Evolutionary conservation across 768 basidiomycete genomes (phyloP).

Genomic region (Daedaleopsis nitida): DNA sequence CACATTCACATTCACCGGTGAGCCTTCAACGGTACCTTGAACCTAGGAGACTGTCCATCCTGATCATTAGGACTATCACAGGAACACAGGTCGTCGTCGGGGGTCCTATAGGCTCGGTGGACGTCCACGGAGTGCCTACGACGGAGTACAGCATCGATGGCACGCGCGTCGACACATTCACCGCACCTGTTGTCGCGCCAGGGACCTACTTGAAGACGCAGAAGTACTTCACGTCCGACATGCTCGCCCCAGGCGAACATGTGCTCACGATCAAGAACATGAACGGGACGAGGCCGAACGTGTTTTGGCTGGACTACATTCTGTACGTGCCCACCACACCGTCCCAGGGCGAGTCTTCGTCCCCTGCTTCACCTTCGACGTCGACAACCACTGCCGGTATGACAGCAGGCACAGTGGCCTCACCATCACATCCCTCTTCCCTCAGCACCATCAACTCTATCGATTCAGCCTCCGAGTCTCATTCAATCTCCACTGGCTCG

Average conservation of each 20-base stretch:
- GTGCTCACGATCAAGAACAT: not conserved
- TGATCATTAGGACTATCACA: not conserved
- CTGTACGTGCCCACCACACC: not conserved
- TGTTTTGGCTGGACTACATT: not conserved
- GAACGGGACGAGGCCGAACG: not conserved
- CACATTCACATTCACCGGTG: not conserved
- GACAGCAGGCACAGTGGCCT: not conserved
- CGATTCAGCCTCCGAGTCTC: too few relatives aligned
- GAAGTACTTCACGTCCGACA: not conserved
- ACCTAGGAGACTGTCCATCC: not conserved
- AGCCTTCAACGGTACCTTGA: not conserved
- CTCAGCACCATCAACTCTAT: too few relatives aligned
- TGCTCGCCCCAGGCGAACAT: not conserved
- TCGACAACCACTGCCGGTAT: not conserved
- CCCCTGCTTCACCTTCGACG: not conserved
- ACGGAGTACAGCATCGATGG: not conserved
- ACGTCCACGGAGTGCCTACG: not conserved
- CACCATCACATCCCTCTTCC: not conserved
- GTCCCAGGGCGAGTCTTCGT: not conserved
- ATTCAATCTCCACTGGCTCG: too few relatives aligned
- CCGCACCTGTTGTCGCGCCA: not conserved
- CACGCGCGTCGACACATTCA: not conserved
- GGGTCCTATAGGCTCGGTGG: not conserved
- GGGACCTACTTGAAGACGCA: not conserved
- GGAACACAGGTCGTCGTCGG: not conserved